These are phyloP conservation scores for Boletellus deceptivus DNA, from an alignment of 1,284 basidiomycete genomes.

Conservation along the genomic window DNA sequence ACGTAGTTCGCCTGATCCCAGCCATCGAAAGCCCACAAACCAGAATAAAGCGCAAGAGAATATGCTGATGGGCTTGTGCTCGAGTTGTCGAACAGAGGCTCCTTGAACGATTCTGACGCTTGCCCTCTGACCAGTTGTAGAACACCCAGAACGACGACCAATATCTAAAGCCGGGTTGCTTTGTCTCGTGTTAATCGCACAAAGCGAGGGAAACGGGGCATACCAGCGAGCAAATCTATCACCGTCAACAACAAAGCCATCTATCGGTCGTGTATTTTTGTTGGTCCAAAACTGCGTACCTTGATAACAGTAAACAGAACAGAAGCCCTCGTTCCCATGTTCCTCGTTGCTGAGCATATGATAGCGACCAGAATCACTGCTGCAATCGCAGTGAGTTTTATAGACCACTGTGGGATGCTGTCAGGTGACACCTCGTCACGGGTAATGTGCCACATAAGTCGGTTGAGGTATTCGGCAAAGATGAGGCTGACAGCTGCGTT, in stretches of 20 bases:
- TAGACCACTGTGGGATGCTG: constrained; percentile 88
- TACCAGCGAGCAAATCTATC: constrained; percentile 58
- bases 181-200: not conserved
- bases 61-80: constrained; percentile 81
- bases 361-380: constrained; percentile 73
- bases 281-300: constrained; percentile 39
- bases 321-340: constrained; percentile 77
- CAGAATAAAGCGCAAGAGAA: constrained; percentile 92
- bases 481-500: constrained; percentile 73
- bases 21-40: constrained; percentile 94
- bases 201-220: constrained; percentile 17
- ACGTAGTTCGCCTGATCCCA: constrained; percentile 93
- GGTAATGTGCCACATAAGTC: constrained; percentile 68
- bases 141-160: constrained; percentile 71
- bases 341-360: constrained; percentile 78
- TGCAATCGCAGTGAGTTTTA: constrained; percentile 80
- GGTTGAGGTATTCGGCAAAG: constrained; percentile 86
- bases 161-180: constrained; percentile 44
- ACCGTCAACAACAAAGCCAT: not conserved
- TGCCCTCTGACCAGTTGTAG: constrained; percentile 70
- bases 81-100: constrained; percentile 72
- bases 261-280: constrained; percentile 6
- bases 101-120: constrained; percentile 60
- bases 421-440: constrained; percentile 66
- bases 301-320: constrained; percentile 89